Evolutionary conservation across 2,329 filamentous ascomycete species (phyloP), one percentile per base, ranked within the genome.

Genomic region (Fusarium sublunatum): DNA sequence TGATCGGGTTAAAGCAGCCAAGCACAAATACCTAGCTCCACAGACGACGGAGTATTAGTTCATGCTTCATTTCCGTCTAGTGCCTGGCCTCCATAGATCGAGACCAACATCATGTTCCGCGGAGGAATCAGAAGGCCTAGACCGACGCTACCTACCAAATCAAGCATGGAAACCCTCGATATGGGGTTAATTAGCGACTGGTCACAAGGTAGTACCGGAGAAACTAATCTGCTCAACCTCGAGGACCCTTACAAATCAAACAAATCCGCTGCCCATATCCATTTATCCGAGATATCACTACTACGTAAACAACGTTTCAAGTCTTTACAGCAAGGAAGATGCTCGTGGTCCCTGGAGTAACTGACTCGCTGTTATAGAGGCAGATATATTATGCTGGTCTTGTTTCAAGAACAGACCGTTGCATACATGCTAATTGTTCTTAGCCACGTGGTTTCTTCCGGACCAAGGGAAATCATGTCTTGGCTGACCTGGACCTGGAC

Each of bases 161-260:
- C 36, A 49, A 28, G 15, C 5, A 26, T n/a, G 6, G 15, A 7
- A 46, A 56, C 29, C 6, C 34, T 55, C 10, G 31, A 36, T 38
- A 56, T 42, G 40, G 32, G 11, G 11, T 15, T 15, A 13, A 12
- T 11, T 13, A 40, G 12, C 11, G 15, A 24, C 8, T 11, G n/a
- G 28, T 11, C 10, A 43, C 19, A 36, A 1, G 28, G 13, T 22
- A 8, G 19, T 28, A 32, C 13, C 6, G 41, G 41, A 13, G 19
- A 25, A 22, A 56, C 11, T 5, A 2, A 25, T 25, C 19, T 15
- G 8, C 40, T 10, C 31, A 3, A 19, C 11, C 29, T 56, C 10
- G 22, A 12, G 26, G 10, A 13, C 24, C 22, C 41, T 34, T 35
- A 43, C 58, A 61, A 61, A 56, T 61, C 58, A 61, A 61, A 61